Percentiles rank a stretch among this genome's conserved stretches.
Evolutionary conservation across 257 asterid genomes (phyloP).

Genomic region (Eustoma russellianum): DNA sequence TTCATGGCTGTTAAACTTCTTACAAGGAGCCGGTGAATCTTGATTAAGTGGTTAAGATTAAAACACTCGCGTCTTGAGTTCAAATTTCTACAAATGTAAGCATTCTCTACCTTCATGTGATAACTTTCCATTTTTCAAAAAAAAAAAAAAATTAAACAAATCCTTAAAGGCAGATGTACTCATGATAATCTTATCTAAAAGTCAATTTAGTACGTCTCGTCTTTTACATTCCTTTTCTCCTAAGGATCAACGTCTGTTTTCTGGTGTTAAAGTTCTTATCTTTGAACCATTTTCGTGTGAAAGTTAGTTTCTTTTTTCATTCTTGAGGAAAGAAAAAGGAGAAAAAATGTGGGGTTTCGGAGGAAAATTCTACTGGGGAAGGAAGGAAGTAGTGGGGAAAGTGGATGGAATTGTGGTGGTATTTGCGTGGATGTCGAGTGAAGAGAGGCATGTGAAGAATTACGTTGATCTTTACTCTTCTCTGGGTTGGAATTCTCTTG

Average conservation of each 20-base stretch:
- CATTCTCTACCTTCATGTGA: too few relatives aligned
- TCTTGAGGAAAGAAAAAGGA: not conserved
- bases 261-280: not conserved
- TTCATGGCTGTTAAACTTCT: too few relatives aligned
- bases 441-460: slow-evolving; percentile 62
- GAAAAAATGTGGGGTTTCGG: slow-evolving; percentile 83
- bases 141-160: too few relatives aligned
- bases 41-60: too few relatives aligned
- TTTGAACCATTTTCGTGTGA: slow-evolving; percentile 8
- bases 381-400: slow-evolving; percentile 52
- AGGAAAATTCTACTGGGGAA: slow-evolving; percentile 78
- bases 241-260: not conserved
- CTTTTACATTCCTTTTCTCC: not conserved
- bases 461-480: slow-evolving; percentile 68
- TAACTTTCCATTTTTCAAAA: too few relatives aligned
- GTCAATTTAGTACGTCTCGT: too few relatives aligned
- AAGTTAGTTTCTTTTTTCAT: slow-evolving; percentile 1
- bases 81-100: too few relatives aligned
- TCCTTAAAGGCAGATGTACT: too few relatives aligned
- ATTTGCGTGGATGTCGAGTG: slow-evolving; percentile 86
- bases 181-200: too few relatives aligned
- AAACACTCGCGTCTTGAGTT: too few relatives aligned
- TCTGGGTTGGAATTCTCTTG: slow-evolving; percentile 82
- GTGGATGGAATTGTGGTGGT: slow-evolving; percentile 82
- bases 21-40: too few relatives aligned